A percentile compares a stretch with the other conserved stretches of the same genome.
Evolutionary conservation across 257 asterid species (phyloP).

Genomic region (Solanum medicagineum): DNA sequence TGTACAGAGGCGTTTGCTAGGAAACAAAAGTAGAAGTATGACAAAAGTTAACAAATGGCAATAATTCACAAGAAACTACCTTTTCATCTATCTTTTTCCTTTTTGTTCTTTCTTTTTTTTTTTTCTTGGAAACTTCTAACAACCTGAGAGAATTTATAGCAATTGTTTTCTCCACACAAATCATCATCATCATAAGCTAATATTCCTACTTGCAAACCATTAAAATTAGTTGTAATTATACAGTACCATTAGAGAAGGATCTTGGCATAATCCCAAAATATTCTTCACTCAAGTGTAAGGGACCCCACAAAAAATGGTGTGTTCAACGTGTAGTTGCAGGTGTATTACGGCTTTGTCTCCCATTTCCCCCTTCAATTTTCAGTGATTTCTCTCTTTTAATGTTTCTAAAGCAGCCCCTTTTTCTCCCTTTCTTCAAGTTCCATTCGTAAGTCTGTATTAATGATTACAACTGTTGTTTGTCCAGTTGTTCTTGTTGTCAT

Average conservation of each 20-base stretch:
- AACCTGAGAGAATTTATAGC: neutral
- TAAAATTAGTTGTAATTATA: neutral
- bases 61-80: neutral
- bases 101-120: neutral
- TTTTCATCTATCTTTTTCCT: neutral
- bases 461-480: neutral
- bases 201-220: neutral
- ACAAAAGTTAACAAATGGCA: neutral
- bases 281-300: conserved; percentile 6
- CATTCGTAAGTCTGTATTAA: neutral
- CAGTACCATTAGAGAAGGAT: conserved; percentile 8
- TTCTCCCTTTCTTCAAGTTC: neutral
- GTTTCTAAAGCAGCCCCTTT: neutral
- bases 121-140: neutral
- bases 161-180: neutral
- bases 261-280: conserved; percentile 18
- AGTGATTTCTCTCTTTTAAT: neutral
- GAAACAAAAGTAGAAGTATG: neutral
- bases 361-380: neutral
- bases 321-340: conserved; percentile 15
- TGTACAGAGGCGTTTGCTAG: neutral
- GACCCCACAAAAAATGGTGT: conserved; percentile 2
- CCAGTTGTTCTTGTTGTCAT: neutral
- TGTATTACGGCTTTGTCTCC: conserved; percentile 6
- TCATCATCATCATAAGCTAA: neutral